Conservation (phyloP, 73 alveolate species). For the Paramecium sonneborni region DNA sequence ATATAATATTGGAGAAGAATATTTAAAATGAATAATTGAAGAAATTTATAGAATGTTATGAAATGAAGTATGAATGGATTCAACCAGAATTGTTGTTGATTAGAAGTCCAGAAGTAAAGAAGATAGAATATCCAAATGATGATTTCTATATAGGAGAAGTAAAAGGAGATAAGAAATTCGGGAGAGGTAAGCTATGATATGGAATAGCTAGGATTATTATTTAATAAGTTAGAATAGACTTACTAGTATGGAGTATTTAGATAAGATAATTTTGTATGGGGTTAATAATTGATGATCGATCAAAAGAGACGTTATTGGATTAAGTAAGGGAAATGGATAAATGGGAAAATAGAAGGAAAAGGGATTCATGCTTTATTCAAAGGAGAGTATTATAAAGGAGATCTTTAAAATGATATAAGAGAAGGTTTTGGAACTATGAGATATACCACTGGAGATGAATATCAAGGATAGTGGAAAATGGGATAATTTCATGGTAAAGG, state of each 20-base stretch:
- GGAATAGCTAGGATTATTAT: neutral
- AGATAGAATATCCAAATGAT: conserved; percentile 11
- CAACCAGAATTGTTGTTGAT: neutral
- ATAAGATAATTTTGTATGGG: neutral
- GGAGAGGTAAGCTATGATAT: neutral
- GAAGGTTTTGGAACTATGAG: conserved; percentile 56
- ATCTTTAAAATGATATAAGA: conserved; percentile 29
- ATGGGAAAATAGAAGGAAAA: conserved; percentile 2
- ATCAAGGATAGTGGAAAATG: conserved; percentile 65
- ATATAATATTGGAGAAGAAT: neutral
- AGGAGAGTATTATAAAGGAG: conserved; percentile 40
- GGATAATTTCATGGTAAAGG: conserved; percentile 66
- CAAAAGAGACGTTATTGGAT: neutral
- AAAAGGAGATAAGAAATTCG: neutral
- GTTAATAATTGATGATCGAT: neutral
- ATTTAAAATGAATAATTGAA: neutral
- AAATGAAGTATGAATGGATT: neutral
- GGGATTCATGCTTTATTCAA: neutral
- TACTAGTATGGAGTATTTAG: neutral
- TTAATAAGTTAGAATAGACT: neutral
- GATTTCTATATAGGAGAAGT: conserved; percentile 13
- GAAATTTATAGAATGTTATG: neutral
- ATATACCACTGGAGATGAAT: conserved; percentile 63
- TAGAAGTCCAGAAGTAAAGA: neutral
- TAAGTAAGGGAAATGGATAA: neutral